phyloP scores from a whole-genome alignment of 108 stramenopile genomes.

The Stephanodiscus minutulus region DNA sequence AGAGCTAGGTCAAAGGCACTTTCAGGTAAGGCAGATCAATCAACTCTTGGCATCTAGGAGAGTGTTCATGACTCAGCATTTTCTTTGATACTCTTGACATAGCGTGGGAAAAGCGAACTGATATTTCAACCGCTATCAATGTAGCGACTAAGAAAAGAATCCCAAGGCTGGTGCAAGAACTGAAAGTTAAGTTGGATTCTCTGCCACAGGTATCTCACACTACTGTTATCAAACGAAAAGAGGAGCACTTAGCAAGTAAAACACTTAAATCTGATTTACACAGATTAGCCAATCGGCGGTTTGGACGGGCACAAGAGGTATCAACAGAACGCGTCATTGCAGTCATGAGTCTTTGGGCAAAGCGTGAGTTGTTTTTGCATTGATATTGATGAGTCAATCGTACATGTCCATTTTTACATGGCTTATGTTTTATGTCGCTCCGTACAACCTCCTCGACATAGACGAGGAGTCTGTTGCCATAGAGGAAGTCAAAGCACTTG shows the following conservation, averaged over 20 bases:
- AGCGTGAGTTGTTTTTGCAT: constrained; percentile 45
- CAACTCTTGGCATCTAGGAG: neutral
- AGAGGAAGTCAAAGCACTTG: constrained; percentile 52
- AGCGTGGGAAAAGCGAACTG: constrained; percentile 85
- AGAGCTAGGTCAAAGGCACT: constrained; percentile 66
- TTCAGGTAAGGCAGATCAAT: constrained; percentile 42
- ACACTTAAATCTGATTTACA: constrained; percentile 71
- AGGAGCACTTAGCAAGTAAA: constrained; percentile 80
- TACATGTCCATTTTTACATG: neutral
- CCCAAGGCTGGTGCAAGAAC: constrained; percentile 67
- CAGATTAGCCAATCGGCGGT: constrained; percentile 68
- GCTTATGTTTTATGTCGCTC: constrained; percentile 2
- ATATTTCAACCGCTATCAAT: constrained; percentile 85
- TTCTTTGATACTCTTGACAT: neutral
- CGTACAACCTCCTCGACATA: neutral
- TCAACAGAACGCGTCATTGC: constrained; percentile 71
- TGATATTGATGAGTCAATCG: neutral
- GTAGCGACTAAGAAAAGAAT: constrained; percentile 80
- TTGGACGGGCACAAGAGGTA: constrained; percentile 69
- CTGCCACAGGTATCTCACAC: constrained; percentile 80
- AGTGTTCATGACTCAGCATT: neutral
- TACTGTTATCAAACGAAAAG: constrained; percentile 83
- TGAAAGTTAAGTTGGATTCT: constrained; percentile 71
- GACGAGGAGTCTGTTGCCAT: constrained; percentile 51
- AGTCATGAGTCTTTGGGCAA: constrained; percentile 77